A percentile compares a stretch with the other conserved stretches of the same genome.
phyloP scores from a whole-genome alignment of 228 moss, liverwort and hornwort genomes.

The Sphagnum fallax region DNA sequence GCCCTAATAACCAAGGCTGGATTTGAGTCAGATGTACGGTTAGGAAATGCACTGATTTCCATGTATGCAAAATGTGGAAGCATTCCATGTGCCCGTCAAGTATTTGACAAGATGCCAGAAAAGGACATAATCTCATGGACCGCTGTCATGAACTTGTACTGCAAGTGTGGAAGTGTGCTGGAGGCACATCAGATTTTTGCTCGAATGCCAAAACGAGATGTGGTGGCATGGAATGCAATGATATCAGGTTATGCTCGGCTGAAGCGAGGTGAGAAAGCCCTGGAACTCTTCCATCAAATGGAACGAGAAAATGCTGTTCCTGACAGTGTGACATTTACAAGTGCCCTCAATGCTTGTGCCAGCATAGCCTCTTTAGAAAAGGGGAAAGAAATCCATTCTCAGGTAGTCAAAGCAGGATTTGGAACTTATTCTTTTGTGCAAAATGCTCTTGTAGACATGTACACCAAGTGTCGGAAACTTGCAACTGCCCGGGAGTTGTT shows the following conservation, averaged over 20 bases:
- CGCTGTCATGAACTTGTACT: slow-evolving; percentile 4
- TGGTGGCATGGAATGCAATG: slow-evolving; percentile 7
- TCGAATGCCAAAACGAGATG: slow-evolving; percentile 8
- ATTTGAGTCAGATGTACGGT: slow-evolving; percentile 6
- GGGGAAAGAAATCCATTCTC: slow-evolving; percentile 6
- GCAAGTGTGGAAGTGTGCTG: slow-evolving; percentile 1
- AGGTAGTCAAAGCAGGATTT: slow-evolving; percentile 3
- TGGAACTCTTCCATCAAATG: slow-evolving; percentile 8
- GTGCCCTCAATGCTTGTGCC: slow-evolving; percentile 5
- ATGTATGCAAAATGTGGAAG: slow-evolving; percentile 12
- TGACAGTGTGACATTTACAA: slow-evolving; percentile 2
- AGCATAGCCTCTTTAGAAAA: slow-evolving; percentile 1
- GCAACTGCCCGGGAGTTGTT: slow-evolving; percentile 2
- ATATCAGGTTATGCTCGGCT: slow-evolving; percentile 1
- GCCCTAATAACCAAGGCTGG: background rate
- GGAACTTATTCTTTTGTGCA: slow-evolving; percentile 4
- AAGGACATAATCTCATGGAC: slow-evolving; percentile 10
- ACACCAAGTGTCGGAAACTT: slow-evolving; percentile 11
- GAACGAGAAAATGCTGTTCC: slow-evolving; percentile 2
- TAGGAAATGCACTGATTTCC: slow-evolving; percentile 6
- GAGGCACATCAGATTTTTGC: slow-evolving; percentile 5
- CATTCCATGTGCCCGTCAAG: slow-evolving; percentile 2
- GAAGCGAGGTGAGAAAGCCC: slow-evolving; percentile 1
- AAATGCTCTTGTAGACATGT: slow-evolving; percentile 9
- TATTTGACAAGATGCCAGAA: slow-evolving; percentile 3